These are phyloP conservation scores for Fusarium illudens DNA, from an alignment of 2,329 filamentous ascomycete species.

Conservation along the genomic window DNA sequence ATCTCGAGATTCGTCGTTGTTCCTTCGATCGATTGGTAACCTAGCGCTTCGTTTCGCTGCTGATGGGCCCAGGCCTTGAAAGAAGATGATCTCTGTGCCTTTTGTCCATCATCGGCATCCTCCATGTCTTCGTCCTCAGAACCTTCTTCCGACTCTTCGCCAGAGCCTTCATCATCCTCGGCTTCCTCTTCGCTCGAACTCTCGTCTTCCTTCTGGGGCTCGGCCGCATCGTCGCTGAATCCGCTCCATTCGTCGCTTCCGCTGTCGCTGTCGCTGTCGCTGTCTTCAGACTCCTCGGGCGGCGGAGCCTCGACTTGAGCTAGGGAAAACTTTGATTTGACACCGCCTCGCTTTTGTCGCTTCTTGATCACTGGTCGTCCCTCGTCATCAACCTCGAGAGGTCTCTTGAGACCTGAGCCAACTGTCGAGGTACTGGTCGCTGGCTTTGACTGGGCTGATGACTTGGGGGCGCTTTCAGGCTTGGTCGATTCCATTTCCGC, in stretches of 20 bases:
- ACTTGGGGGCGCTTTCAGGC: not conserved
- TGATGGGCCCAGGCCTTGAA: conserved; percentile 95
- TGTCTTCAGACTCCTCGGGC: conserved; percentile 46
- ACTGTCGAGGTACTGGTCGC: conserved; percentile 41
- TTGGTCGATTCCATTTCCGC: conserved; percentile 1
- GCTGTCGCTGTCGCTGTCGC: conserved; percentile 14
- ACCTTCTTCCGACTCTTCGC: conserved; percentile 42
- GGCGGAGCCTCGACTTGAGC: conserved; percentile 51
- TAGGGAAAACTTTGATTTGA: conserved; percentile 63
- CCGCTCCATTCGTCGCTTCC: conserved; percentile 68
- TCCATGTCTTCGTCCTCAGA: conserved; percentile 46
- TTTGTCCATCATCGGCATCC: conserved; percentile 42
- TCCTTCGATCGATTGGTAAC: conserved; percentile 62
- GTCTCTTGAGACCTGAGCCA: conserved; percentile 87
- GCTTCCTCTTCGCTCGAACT: conserved; percentile 39
- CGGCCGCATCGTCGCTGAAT: conserved; percentile 59
- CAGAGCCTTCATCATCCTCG: conserved; percentile 40
- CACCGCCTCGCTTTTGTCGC: conserved; percentile 74
- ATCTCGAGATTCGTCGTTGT: conserved; percentile 57
- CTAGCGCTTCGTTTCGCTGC: conserved; percentile 84
- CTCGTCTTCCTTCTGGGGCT: conserved; percentile 42
- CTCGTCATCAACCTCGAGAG: conserved; percentile 80
- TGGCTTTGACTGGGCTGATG: conserved; percentile 11
- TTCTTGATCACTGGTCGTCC: conserved; percentile 86
- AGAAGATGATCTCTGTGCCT: conserved; percentile 61